Percentiles rank a stretch among this genome's conserved stretches.
Evolutionary conservation across 805 yeast species (phyloP).

Genomic region (Candida awuae): DNA sequence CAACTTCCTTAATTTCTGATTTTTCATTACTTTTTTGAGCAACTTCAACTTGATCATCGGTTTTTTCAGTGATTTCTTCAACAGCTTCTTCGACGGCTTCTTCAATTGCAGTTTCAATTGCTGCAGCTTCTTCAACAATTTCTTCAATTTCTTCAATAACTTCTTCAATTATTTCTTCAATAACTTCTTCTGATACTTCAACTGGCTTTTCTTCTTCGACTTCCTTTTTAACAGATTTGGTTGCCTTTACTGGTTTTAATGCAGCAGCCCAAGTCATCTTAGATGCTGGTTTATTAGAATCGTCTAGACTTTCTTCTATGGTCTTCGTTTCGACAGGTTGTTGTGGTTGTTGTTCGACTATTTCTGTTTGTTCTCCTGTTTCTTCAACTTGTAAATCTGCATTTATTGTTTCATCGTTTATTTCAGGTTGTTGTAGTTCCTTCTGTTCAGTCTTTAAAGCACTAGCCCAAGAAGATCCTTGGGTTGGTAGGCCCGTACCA

Average conservation of each 20-base stretch:
- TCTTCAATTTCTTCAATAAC: conserved; percentile 7
- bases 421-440: conserved; percentile 11
- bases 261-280: conserved; percentile 15
- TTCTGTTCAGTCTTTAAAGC: conserved; percentile 19
- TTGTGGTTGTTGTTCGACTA: conserved; percentile 5
- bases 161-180: conserved; percentile 1
- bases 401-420: not conserved
- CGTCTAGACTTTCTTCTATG: not conserved
- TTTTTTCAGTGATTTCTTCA: conserved; percentile 9
- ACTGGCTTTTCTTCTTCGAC: conserved; percentile 8
- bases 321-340: too few species aligned
- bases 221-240: conserved; percentile 7
- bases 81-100: conserved; percentile 21
- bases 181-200: conserved; percentile 8
- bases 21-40: conserved; percentile 11
- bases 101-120: conserved; percentile 7
- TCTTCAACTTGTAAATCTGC: not conserved
- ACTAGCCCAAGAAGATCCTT: conserved; percentile 29
- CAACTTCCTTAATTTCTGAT: not conserved
- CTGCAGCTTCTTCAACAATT: conserved; percentile 7
- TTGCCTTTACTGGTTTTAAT: conserved; percentile 14
- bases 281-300: not conserved
- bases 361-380: conserved; percentile 2
- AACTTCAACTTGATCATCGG: conserved; percentile 10
- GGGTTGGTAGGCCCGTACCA: conserved; percentile 13